Evolutionary conservation across 495 filamentous ascomycete species (phyloP).

Genomic region (Hypomontagnella monticulosa): DNA sequence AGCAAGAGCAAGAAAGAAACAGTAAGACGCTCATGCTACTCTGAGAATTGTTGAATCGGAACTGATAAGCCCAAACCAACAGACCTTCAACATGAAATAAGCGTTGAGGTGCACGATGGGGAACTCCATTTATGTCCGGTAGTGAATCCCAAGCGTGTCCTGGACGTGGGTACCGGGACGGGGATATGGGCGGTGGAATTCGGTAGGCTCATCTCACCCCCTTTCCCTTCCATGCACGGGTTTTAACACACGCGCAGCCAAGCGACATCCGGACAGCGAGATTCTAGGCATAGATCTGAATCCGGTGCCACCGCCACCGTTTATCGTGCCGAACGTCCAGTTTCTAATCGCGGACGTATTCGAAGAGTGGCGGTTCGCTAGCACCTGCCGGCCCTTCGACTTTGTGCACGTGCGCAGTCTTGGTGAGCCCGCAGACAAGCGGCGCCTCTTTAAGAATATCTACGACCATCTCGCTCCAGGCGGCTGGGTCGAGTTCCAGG

Average conservation of each 20-base stretch:
- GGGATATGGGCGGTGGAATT: conserved; percentile 63
- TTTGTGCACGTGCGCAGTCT: conserved; percentile 55
- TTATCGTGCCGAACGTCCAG: conserved; percentile 46
- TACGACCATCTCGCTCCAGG: conserved; percentile 60
- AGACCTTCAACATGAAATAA: conserved; percentile 76
- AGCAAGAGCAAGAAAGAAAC: conserved; percentile 43
- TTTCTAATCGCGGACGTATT: conserved; percentile 52
- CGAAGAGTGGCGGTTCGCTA: conserved; percentile 42
- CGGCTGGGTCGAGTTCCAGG: conserved; percentile 66
- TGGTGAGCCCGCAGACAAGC: conserved; percentile 58
- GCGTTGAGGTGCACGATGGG: conserved; percentile 84
- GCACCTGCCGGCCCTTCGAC: conserved; percentile 39
- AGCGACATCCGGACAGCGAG: conserved; percentile 26
- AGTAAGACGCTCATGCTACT: conserved; percentile 20
- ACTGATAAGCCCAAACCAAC: conserved; percentile 20
- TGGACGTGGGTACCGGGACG: conserved; percentile 62
- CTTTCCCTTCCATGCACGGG: neutral
- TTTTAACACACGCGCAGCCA: conserved; percentile 23
- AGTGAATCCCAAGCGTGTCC: conserved; percentile 42
- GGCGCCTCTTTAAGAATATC: conserved; percentile 30
- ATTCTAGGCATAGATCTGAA: conserved; percentile 58
- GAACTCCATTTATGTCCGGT: conserved; percentile 53
- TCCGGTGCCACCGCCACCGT: conserved; percentile 52
- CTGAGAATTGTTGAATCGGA: neutral
- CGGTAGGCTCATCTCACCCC: conserved; percentile 47